Conservation (phyloP, 176 grass and related monocot species). For the Carex pumila region DNA sequence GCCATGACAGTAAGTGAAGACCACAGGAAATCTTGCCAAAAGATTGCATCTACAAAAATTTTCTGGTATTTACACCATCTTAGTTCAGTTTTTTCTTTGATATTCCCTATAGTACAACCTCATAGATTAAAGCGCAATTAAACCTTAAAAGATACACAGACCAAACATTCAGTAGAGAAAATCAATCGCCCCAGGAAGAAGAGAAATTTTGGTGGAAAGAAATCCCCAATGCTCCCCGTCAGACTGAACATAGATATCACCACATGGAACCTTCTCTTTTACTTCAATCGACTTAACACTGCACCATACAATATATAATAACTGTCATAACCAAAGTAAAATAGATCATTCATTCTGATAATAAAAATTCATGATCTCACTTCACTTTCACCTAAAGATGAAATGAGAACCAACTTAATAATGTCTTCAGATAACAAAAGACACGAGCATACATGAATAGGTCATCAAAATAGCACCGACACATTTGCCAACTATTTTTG, state of each 20-base stretch:
- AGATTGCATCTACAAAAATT: not conserved
- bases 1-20: not conserved
- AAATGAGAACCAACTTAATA: not conserved
- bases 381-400: not conserved
- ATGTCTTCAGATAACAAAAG: not conserved
- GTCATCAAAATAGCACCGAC: not conserved
- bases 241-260: slow-evolving; percentile 69
- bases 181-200: slow-evolving; percentile 61
- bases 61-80: not conserved
- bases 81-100: not conserved
- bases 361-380: not conserved
- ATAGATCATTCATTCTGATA: not conserved
- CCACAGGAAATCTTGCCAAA: not conserved
- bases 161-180: slow-evolving; percentile 52
- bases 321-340: not conserved
- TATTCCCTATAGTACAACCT: not conserved
- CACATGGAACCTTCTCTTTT: slow-evolving; percentile 30
- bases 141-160: not conserved
- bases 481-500: not conserved
- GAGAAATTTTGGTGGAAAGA: slow-evolving; percentile 63
- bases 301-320: slow-evolving; percentile 7
- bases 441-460: not conserved
- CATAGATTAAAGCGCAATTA: not conserved
- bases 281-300: slow-evolving; percentile 83
- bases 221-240: slow-evolving; percentile 90